phyloP scores from a whole-genome alignment of 176 grass and related monocot genomes.

The Luzula sylvatica region DNA sequence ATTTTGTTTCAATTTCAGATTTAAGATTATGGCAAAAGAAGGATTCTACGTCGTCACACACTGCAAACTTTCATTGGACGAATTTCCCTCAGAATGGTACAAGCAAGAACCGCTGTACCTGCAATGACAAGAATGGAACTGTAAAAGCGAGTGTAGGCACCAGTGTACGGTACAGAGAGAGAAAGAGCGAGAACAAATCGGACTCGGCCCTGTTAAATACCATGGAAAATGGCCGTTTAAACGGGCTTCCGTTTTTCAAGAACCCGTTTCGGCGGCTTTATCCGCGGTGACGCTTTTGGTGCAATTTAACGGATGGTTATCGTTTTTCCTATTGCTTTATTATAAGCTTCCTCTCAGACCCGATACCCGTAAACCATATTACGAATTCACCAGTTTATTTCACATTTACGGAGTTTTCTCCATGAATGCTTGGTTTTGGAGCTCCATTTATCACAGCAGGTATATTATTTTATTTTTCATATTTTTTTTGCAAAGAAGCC shows the following conservation, averaged over 20 bases:
- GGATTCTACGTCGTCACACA: constrained; percentile 50
- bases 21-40: too few relatives aligned
- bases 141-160: constrained; percentile 75
- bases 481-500: too few relatives aligned
- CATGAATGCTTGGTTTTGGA: constrained; percentile 97
- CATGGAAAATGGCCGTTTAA: constrained; percentile 88
- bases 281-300: constrained; percentile 72
- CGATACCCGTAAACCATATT: constrained; percentile 54
- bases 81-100: constrained; percentile 55
- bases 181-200: constrained; percentile 49
- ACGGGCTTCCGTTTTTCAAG: constrained; percentile 78
- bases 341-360: constrained; percentile 77
- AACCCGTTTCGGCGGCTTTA: constrained; percentile 64
- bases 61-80: constrained; percentile 37
- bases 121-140: constrained; percentile 96
- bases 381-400: constrained; percentile 80
- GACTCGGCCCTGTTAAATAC: constrained; percentile 61
- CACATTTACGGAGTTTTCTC: constrained; percentile 73
- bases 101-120: constrained; percentile 70
- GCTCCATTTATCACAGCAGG: constrained; percentile 88
- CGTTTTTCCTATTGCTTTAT: constrained; percentile 68
- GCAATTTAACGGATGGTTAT: constrained; percentile 88
- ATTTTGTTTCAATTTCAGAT: too few relatives aligned
- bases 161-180: constrained; percentile 88
- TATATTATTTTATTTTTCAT: constrained; percentile 10